Conservation (phyloP, 306 rosid species). For the Acmispon strigosus region DNA sequence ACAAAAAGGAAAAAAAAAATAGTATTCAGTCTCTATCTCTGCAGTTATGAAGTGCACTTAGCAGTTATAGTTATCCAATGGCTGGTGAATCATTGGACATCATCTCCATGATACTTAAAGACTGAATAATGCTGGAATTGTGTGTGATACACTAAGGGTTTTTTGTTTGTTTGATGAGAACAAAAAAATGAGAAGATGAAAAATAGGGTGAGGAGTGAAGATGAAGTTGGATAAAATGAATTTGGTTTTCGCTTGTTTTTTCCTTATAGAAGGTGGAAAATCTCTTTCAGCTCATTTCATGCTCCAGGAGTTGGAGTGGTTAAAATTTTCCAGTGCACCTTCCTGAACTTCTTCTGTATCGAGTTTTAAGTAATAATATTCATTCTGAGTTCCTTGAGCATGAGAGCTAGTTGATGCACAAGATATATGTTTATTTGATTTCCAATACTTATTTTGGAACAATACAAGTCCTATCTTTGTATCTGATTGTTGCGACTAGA, state of each 20-base stretch:
- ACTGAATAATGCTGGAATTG: background rate
- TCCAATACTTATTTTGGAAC: too few species aligned
- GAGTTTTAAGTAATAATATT: too few species aligned
- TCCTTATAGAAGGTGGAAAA: background rate
- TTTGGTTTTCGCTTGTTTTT: constrained; percentile 2
- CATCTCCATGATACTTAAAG: background rate
- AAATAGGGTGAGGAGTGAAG: background rate
- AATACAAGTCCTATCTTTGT: too few species aligned
- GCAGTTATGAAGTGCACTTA: background rate
- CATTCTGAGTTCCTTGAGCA: too few species aligned
- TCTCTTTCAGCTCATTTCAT: background rate
- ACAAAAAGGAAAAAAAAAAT: too few species aligned
- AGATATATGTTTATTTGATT: too few species aligned
- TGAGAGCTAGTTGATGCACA: too few species aligned
- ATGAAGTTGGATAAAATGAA: background rate
- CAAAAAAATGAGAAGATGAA: background rate
- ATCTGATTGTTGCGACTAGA: too few species aligned
- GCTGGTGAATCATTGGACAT: background rate
- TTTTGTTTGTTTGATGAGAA: background rate
- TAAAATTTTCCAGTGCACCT: too few species aligned
- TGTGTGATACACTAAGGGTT: background rate
- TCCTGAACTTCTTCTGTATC: too few species aligned
- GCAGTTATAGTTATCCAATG: background rate
- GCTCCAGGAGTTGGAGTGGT: background rate
- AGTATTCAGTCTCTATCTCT: background rate